Conservation (phyloP, 2,329 filamentous ascomycete genomes). For the Fusarium proliferatum region DNA sequence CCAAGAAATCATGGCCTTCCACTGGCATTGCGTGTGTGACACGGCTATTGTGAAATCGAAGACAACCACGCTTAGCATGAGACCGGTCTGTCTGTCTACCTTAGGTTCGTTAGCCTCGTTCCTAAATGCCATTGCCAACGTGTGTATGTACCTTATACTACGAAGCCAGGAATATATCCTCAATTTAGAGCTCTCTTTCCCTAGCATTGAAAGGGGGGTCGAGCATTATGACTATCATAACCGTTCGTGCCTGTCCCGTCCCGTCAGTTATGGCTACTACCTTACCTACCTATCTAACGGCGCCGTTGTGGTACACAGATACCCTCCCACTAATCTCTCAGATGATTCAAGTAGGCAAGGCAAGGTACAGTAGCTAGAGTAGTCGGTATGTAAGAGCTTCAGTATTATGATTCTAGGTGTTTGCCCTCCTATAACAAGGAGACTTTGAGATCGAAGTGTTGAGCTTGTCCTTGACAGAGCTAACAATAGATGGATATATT, state of each 20-base stretch:
- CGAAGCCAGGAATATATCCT: neutral
- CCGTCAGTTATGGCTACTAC: conserved; percentile 11
- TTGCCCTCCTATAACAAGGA: neutral
- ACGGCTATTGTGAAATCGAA: conserved; percentile 17
- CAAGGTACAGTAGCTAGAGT: neutral
- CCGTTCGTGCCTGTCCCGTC: conserved; percentile 1
- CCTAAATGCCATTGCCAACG: neutral
- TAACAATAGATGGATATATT: conserved; percentile 1
- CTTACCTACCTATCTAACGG: neutral
- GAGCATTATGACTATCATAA: neutral
- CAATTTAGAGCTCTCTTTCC: neutral
- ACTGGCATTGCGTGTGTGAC: conserved; percentile 11
- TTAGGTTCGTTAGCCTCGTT: neutral
- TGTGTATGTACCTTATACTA: neutral
- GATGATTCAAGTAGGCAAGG: neutral
- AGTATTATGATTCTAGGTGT: neutral
- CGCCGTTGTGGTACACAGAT: neutral
- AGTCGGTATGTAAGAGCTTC: neutral
- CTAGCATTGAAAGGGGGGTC: neutral
- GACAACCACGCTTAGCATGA: conserved; percentile 7
- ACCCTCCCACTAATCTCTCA: neutral
- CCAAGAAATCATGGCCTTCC: conserved; percentile 26
- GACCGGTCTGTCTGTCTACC: neutral
- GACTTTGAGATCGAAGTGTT: neutral
- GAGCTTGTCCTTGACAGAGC: conserved; percentile 6